These are phyloP conservation scores for Laburnicola sp. DNA, from an alignment of 2,329 filamentous ascomycete genomes.

Conservation along the genomic window DNA sequence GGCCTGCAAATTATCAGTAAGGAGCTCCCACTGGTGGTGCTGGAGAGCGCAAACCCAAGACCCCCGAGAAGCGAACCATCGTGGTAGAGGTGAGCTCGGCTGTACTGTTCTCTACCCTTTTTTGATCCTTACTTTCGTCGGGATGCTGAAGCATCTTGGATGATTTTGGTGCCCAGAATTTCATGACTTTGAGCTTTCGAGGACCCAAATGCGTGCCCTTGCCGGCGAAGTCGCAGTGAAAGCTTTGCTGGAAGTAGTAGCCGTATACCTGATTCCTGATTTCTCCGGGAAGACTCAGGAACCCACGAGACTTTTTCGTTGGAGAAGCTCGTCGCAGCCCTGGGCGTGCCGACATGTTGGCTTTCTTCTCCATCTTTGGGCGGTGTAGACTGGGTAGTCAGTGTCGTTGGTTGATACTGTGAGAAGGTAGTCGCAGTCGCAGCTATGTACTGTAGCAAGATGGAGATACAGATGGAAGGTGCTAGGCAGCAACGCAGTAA, in stretches of 20 bases:
- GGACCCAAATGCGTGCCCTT: conserved; percentile 14
- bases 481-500: conserved; percentile 4
- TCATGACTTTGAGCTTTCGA: conserved; percentile 15
- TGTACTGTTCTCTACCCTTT: background rate
- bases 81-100: background rate
- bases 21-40: conserved; percentile 13
- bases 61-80: conserved; percentile 1
- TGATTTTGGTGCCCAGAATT: conserved; percentile 10
- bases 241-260: conserved; percentile 36
- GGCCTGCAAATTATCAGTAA: conserved; percentile 22
- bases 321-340: conserved; percentile 5
- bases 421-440: background rate
- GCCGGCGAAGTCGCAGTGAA: conserved; percentile 32
- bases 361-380: conserved; percentile 13
- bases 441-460: background rate
- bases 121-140: background rate
- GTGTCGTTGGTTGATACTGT: background rate
- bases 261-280: conserved; percentile 55
- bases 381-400: background rate
- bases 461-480: background rate
- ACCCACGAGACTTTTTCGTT: conserved; percentile 28
- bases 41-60: conserved; percentile 1
- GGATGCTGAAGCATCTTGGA: background rate
- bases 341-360: conserved; percentile 19
- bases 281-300: conserved; percentile 52